Base-by-base conservation (phyloP, 2,329 filamentous ascomycete genomes). In the Domatiomyces globalis region DNA sequence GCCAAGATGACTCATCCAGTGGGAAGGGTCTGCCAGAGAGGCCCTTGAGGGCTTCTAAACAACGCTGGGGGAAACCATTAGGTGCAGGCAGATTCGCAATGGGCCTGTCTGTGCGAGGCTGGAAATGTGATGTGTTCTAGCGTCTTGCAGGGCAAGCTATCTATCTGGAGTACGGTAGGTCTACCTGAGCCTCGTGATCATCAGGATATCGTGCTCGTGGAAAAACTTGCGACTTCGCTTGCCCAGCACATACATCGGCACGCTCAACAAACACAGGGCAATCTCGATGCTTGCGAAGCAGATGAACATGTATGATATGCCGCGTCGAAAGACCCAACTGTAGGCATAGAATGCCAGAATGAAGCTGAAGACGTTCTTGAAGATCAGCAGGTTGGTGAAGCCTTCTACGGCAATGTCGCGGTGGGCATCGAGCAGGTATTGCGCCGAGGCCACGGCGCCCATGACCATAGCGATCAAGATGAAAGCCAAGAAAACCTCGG, bases 291-390 rank as follows among this genome's bases (percentile, higher is more conserved):
- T 84, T 1, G 79, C 82, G 46, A 95, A 76, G 18, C 78, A 75
- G 50, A 84, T 75, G 67, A 95, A 90, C 0, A 78, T 71, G 19
- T 62, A 61, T 46, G 76, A 73, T 54, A 80, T 78, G 1, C 79
- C 79, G 7, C 65, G 63, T 0, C 69, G 58, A 8, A 84, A 74
- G 22, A 95, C 74, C 89, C 90, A 95, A 52, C 88, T 74, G 61
- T 87, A 94, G 1, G 87, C 87, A 59, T 79, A 84, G 65, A 83
- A 94, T 0, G 89, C 94, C 51, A 95, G 71, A 5, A 81, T 79
- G 61, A 94, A 95, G 56, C 83, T 85, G 70, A 95, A 94, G 56
- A 95, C 77, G 67, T 95, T 95, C 69, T 95, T 95, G 74, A 95
- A 95, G 50, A 95, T 82, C 57, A 95, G 77, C 65, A 92, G 78